Evolutionary conservation across 768 basidiomycete genomes (phyloP).

Genomic region (Boletus rubroflammeus): DNA sequence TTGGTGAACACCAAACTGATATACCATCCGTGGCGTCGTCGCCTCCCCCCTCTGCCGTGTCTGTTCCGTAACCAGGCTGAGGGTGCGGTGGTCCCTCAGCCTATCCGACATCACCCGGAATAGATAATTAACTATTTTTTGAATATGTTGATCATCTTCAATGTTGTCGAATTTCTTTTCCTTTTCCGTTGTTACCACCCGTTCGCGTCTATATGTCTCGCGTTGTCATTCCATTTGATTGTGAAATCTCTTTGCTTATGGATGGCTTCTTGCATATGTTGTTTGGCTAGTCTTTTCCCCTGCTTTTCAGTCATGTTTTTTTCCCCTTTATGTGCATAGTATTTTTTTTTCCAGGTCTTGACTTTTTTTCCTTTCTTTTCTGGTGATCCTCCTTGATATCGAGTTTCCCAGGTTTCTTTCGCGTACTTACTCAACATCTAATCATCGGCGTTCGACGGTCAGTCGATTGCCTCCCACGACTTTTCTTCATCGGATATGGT

Average conservation of each 20-base stretch:
- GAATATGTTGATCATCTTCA: constrained; percentile 35
- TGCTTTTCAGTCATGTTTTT: constrained; percentile 1
- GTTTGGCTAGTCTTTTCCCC: constrained; percentile 14
- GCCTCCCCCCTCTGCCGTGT: constrained; percentile 31
- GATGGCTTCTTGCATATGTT: constrained; percentile 21
- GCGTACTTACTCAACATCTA: constrained; percentile 27
- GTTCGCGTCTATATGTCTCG: too few species aligned
- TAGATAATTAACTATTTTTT: constrained; percentile 32
- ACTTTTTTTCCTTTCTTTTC: neutral
- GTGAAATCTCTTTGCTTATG: constrained; percentile 9
- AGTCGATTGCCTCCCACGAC: constrained; percentile 11
- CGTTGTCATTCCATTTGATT: constrained; percentile 7
- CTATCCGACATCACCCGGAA: constrained; percentile 10
- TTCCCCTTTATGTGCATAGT: constrained; percentile 24
- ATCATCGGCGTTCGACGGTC: constrained; percentile 18
- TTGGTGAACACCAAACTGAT: constrained; percentile 17
- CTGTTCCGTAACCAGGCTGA: constrained; percentile 19
- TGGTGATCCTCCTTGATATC: constrained; percentile 12
- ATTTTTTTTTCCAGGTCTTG: neutral
- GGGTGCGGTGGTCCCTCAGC: neutral
- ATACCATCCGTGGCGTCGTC: constrained; percentile 29
- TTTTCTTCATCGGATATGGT: constrained; percentile 29
- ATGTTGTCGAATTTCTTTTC: constrained; percentile 13
- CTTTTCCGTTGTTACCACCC: constrained; percentile 4
- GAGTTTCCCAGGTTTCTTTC: constrained; percentile 9